These are phyloP conservation scores for Colletotrichum spaethianum DNA, from an alignment of 2,329 filamentous ascomycete genomes.

Conservation along the genomic window DNA sequence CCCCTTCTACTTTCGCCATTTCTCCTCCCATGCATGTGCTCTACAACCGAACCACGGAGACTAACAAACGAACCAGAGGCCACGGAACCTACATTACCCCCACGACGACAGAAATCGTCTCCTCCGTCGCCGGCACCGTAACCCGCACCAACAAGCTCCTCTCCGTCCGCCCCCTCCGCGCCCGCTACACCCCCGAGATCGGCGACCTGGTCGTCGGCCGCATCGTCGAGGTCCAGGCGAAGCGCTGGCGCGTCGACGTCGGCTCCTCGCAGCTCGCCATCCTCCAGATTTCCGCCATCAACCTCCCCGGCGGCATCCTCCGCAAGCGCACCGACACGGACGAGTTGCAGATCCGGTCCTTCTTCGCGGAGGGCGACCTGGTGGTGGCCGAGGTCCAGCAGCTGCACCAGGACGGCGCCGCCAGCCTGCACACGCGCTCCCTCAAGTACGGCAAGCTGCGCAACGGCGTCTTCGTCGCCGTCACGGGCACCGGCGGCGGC, in stretches of 20 bases:
- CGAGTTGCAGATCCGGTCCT: constrained; percentile 96
- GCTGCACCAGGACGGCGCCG: constrained; percentile 87
- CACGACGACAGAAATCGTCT: constrained; percentile 79
- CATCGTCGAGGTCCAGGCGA: constrained; percentile 94
- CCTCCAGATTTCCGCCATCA: constrained; percentile 90
- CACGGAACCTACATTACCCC: constrained; percentile 88
- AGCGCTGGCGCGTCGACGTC: constrained; percentile 95
- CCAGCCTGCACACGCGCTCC: constrained; percentile 89
- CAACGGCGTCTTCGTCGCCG: constrained; percentile 90
- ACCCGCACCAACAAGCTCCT: constrained; percentile 97
- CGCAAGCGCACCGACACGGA: constrained; percentile 94
- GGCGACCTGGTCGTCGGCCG: constrained; percentile 95
- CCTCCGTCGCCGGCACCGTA: constrained; percentile 91
- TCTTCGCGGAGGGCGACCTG: constrained; percentile 95
- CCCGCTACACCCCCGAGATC: constrained; percentile 95
- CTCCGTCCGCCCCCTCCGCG: constrained; percentile 89
- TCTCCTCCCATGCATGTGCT: background rate
- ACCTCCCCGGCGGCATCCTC: constrained; percentile 93
- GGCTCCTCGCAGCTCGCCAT: constrained; percentile 88
- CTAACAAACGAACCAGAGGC: constrained; percentile 68
- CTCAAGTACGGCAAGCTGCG: constrained; percentile 95
- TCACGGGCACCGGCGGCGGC: constrained; percentile 86
- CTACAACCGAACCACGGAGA: too few relatives aligned
- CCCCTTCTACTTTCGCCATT: background rate
- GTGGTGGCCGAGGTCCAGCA: constrained; percentile 95